phyloP scores from a whole-genome alignment of 805 yeast genomes.

The Yarrowia sp. region DNA sequence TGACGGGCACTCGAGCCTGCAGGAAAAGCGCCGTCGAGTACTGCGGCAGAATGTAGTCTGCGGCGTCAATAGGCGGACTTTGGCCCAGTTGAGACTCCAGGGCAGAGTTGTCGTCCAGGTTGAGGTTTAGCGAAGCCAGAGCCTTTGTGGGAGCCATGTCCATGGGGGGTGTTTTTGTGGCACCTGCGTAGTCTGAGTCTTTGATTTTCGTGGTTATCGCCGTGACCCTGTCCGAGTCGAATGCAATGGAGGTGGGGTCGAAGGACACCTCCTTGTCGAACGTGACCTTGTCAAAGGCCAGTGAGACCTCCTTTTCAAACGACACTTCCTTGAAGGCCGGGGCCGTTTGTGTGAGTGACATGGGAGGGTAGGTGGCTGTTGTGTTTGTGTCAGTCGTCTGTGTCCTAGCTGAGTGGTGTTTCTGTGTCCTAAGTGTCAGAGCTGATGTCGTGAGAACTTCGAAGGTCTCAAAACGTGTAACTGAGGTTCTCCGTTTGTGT shows the following conservation, averaged over 20 bases:
- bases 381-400: too few species aligned
- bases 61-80: slow-evolving; percentile 29
- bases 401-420: too few species aligned
- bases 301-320: not conserved
- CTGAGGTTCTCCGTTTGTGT: too few species aligned
- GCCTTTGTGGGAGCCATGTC: not conserved
- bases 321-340: slow-evolving; percentile 7
- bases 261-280: slow-evolving; percentile 21
- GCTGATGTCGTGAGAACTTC: too few species aligned
- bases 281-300: slow-evolving; percentile 1
- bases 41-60: slow-evolving; percentile 32
- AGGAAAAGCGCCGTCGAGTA: slow-evolving; percentile 28
- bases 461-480: too few species aligned
- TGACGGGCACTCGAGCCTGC: slow-evolving; percentile 22
- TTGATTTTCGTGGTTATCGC: not conserved
- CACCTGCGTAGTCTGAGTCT: too few species aligned
- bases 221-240: not conserved
- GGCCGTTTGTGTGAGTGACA: not conserved
- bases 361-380: not conserved
- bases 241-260: slow-evolving; percentile 10
- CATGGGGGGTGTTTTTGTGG: not conserved
- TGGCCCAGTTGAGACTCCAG: slow-evolving; percentile 41
- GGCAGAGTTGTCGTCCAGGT: slow-evolving; percentile 44
- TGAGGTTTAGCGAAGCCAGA: slow-evolving; percentile 10
- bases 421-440: too few species aligned